Evolutionary conservation across 495 filamentous ascomycete species (phyloP).

Genomic region (Astrothelium macrocarpum): DNA sequence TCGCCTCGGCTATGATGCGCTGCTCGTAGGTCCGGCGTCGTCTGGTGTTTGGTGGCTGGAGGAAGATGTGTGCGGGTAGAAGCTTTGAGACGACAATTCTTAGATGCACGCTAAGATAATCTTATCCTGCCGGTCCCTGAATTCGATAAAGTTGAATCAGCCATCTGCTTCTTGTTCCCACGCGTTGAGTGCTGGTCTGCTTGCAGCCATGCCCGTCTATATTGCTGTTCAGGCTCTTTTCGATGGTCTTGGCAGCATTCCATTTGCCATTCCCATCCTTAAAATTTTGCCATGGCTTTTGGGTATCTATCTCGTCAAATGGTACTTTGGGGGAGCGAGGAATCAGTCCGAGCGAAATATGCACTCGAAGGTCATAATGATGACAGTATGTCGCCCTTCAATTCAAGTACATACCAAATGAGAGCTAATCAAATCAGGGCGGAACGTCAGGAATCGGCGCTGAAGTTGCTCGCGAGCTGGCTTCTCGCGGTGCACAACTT

Average conservation of each 20-base stretch:
- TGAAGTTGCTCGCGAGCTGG: constrained; percentile 60
- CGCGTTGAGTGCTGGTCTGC: not conserved
- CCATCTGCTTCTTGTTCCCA: not conserved
- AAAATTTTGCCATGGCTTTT: constrained; percentile 49
- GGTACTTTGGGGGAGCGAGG: constrained; percentile 63
- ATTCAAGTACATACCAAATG: not conserved
- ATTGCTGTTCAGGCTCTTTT: constrained; percentile 51
- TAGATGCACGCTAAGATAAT: constrained; percentile 1
- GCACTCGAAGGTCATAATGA: constrained; percentile 85
- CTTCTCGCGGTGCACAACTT: constrained; percentile 76
- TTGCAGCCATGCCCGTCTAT: constrained; percentile 62
- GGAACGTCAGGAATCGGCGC: constrained; percentile 92
- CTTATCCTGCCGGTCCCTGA: not conserved
- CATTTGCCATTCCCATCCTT: constrained; percentile 50
- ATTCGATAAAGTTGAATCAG: not conserved
- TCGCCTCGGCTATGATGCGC: too few species aligned
- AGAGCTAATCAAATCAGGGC: constrained; percentile 43
- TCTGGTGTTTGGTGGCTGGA: not conserved
- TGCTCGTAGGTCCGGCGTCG: not conserved
- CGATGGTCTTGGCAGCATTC: constrained; percentile 59
- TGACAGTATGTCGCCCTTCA: constrained; percentile 54
- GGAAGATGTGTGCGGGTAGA: not conserved
- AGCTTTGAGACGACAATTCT: too few species aligned
- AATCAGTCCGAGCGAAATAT: constrained; percentile 75
- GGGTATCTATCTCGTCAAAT: constrained; percentile 59